Evolutionary conservation across 2,329 filamentous ascomycete species (phyloP).

Genomic region (Monilinia laxa): DNA sequence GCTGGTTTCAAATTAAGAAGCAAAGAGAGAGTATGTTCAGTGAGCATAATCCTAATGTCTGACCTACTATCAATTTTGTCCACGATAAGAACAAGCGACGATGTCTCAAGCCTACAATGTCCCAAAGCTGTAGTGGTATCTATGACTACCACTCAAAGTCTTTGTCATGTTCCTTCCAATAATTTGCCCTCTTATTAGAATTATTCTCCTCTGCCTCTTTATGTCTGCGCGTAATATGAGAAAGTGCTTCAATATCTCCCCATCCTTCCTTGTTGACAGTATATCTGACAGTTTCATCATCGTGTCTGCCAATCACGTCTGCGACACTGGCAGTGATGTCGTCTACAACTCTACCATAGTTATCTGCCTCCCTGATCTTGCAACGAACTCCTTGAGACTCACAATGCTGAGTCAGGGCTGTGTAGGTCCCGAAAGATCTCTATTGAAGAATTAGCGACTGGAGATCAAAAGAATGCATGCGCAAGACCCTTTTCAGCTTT

Average conservation of each 20-base stretch:
- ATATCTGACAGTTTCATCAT: slow-evolving; percentile 43
- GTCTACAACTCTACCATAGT: slow-evolving; percentile 44
- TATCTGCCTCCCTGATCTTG: slow-evolving; percentile 45
- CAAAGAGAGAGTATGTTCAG: background rate
- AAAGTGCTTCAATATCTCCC: background rate
- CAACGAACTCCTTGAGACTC: slow-evolving; percentile 48
- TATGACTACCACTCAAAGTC: slow-evolving; percentile 17
- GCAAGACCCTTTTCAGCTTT: background rate
- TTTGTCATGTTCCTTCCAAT: slow-evolving; percentile 4
- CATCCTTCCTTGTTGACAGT: slow-evolving; percentile 26
- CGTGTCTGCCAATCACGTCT: slow-evolving; percentile 35
- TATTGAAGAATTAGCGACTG: slow-evolving; percentile 2
- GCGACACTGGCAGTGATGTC: slow-evolving; percentile 44
- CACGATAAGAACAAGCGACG: background rate
- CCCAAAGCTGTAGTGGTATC: no score
- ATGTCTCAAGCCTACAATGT: no score
- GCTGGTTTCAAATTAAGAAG: background rate
- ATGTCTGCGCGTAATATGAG: background rate
- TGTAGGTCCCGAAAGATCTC: slow-evolving; percentile 43
- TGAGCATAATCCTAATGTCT: background rate
- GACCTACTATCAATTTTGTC: background rate
- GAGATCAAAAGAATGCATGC: background rate
- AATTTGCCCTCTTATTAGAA: slow-evolving; percentile 13
- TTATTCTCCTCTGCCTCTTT: background rate
- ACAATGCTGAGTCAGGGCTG: slow-evolving; percentile 50